A percentile compares a stretch with the other conserved stretches of the same genome.
Evolutionary conservation across 75 land plant genomes (phyloP).

Genomic region (Pinus taeda): DNA sequence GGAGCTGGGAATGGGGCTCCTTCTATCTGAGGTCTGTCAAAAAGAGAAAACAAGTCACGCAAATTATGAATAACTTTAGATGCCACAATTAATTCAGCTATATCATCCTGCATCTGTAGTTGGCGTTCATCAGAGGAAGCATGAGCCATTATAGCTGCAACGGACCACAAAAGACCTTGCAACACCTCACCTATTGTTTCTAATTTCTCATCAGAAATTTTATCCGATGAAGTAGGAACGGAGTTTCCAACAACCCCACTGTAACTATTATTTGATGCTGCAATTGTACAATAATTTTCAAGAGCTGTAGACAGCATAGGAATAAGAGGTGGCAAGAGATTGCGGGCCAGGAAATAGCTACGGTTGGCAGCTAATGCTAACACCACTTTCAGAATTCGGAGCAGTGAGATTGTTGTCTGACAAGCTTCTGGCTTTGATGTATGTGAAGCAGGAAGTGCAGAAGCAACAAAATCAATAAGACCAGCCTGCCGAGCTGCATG

Average conservation of each 20-base stretch:
- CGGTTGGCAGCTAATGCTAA: constrained; percentile 65
- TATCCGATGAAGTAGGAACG: constrained; percentile 19
- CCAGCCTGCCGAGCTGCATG: constrained; percentile 94
- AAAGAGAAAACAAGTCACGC: constrained; percentile 86
- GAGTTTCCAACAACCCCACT: constrained; percentile 21
- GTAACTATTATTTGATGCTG: constrained; percentile 38
- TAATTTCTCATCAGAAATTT: constrained; percentile 47
- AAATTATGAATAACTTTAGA: constrained; percentile 84
- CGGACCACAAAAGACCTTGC: constrained; percentile 70
- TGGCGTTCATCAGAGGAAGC: constrained; percentile 49
- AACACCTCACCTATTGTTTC: constrained; percentile 73
- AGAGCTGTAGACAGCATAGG: constrained; percentile 84
- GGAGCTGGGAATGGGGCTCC: constrained; percentile 90
- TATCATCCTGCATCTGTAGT: constrained; percentile 78
- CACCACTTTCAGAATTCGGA: constrained; percentile 58
- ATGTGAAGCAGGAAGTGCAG: constrained; percentile 86
- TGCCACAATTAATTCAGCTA: constrained; percentile 67
- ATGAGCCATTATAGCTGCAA: constrained; percentile 63
- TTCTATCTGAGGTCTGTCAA: constrained; percentile 90
- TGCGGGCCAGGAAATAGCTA: constrained; percentile 81
- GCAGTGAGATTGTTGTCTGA: constrained; percentile 65
- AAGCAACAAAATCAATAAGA: constrained; percentile 84
- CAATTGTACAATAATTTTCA: constrained; percentile 85
- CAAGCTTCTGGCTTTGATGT: constrained; percentile 94
- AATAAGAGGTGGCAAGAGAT: constrained; percentile 83